Conservation (phyloP, 2,329 filamentous ascomycete genomes). For the Stagonosporopsis tanaceti region DNA sequence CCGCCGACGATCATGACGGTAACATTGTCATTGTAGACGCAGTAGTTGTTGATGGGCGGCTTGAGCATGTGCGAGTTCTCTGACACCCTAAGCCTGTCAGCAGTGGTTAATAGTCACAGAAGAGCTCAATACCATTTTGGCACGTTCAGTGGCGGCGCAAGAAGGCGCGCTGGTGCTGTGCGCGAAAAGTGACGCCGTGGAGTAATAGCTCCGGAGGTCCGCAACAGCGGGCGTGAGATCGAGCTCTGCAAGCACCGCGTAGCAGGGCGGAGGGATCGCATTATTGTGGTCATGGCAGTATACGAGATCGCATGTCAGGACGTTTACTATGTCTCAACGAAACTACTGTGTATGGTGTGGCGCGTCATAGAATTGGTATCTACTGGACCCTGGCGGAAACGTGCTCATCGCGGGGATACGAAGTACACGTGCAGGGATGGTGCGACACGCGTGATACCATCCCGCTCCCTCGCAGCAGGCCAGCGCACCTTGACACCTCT, state of each 20-base stretch:
- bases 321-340: neutral
- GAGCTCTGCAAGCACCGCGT: slow-evolving; percentile 25
- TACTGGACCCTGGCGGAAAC: slow-evolving; percentile 16
- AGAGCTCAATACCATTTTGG: slow-evolving; percentile 49
- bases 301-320: neutral
- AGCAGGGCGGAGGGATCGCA: slow-evolving; percentile 32
- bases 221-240: slow-evolving; percentile 15
- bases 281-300: slow-evolving; percentile 18
- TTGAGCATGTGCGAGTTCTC: slow-evolving; percentile 91
- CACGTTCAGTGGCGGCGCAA: slow-evolving; percentile 49
- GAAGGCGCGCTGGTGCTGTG: slow-evolving; percentile 28
- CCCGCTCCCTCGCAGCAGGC: slow-evolving; percentile 2
- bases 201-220: slow-evolving; percentile 21
- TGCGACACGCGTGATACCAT: slow-evolving; percentile 29
- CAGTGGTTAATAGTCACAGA: too few relatives aligned
- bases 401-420: slow-evolving; percentile 17
- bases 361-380: slow-evolving; percentile 4
- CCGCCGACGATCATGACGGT: slow-evolving; percentile 96
- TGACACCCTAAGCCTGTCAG: slow-evolving; percentile 71
- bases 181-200: slow-evolving; percentile 39
- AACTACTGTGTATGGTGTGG: neutral
- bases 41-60: slow-evolving; percentile 97
- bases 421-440: slow-evolving; percentile 28
- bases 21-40: slow-evolving; percentile 85
- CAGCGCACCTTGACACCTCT: slow-evolving; percentile 3